Evolutionary conservation across 2,329 filamentous ascomycete genomes (phyloP).

Genomic region (Hypoxylon sp.): DNA sequence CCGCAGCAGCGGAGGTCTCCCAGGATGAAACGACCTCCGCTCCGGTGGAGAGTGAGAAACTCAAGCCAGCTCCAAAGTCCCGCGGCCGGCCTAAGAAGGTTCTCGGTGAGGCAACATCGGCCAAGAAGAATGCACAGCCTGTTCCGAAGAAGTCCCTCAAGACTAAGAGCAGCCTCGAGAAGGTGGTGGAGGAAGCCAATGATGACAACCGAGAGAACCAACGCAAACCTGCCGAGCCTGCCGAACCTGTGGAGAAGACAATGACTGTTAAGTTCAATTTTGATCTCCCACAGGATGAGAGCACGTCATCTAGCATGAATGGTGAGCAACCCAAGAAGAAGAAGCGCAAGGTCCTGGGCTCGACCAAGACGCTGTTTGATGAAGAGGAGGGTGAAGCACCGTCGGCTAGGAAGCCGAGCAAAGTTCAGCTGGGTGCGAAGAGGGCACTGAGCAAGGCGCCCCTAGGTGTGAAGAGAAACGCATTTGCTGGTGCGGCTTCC

Average conservation of each 20-base stretch:
- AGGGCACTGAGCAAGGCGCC: constrained; percentile 53
- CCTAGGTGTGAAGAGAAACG: constrained; percentile 59
- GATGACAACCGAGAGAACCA: constrained; percentile 53
- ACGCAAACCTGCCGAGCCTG: constrained; percentile 31
- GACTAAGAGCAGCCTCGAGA: constrained; percentile 52
- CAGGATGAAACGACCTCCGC: constrained; percentile 39
- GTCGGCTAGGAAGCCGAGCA: constrained; percentile 48
- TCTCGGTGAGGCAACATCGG: constrained; percentile 60
- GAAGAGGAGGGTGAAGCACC: constrained; percentile 70
- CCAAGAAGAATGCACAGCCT: constrained; percentile 61
- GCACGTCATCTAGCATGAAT: constrained; percentile 42
- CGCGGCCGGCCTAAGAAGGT: constrained; percentile 64
- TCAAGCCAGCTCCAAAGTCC: constrained; percentile 54
- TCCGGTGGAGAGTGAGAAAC: constrained; percentile 43
- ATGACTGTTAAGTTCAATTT: constrained; percentile 53
- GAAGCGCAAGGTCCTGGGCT: constrained; percentile 79
- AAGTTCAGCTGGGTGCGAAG: constrained; percentile 47
- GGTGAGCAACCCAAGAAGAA: constrained; percentile 68
- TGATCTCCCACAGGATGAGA: constrained; percentile 47
- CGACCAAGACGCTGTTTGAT: constrained; percentile 77
- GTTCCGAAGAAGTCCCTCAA: constrained; percentile 52
- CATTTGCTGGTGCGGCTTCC: constrained; percentile 63
- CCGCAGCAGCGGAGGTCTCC: constrained; percentile 28
- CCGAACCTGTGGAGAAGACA: constrained; percentile 46
- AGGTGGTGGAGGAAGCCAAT: constrained; percentile 53